phyloP scores from a whole-genome alignment of 2,329 filamentous ascomycete species.

The Arachnomyces sp. region DNA sequence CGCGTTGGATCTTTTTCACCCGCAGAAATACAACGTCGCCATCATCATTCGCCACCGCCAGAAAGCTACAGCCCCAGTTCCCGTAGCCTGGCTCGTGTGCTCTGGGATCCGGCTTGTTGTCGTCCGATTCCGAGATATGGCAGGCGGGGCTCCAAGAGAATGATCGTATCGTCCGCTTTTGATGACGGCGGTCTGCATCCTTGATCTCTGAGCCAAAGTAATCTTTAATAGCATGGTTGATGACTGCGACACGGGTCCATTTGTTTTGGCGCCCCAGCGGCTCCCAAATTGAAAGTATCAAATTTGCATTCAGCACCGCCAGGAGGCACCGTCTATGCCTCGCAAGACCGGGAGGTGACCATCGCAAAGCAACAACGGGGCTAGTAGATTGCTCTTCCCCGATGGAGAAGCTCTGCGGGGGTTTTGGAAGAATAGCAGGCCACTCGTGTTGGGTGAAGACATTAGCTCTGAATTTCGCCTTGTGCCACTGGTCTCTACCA shows the following conservation, averaged over 20 bases:
- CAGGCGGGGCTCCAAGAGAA: conserved; percentile 32
- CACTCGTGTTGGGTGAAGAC: conserved; percentile 46
- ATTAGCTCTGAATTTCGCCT: conserved; percentile 40
- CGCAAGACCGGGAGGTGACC: conserved; percentile 50
- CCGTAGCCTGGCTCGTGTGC: conserved; percentile 7
- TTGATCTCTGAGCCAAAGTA: conserved; percentile 26
- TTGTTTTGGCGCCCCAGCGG: conserved; percentile 36
- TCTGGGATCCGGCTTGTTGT: conserved; percentile 11
- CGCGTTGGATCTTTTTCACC: conserved; percentile 13
- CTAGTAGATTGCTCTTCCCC: conserved; percentile 52
- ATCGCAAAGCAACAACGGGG: conserved; percentile 41
- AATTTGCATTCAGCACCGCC: conserved; percentile 48
- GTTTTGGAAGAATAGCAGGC: conserved; percentile 38
- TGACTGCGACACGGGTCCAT: conserved; percentile 46
- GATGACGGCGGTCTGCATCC: conserved; percentile 16
- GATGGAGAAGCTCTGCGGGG: conserved; percentile 43
- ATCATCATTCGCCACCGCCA: conserved; percentile 32
- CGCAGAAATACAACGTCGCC: conserved; percentile 29
- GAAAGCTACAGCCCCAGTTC: conserved; percentile 28
- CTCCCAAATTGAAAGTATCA: conserved; percentile 50
- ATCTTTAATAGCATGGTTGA: conserved; percentile 41
- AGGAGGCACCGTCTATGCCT: conserved; percentile 47
- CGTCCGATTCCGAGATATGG: neutral
- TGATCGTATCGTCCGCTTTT: conserved; percentile 29
- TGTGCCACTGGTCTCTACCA: conserved; percentile 28